Base-by-base conservation (phyloP, 2,329 filamentous ascomycete species). In the Fusarium piperis region DNA sequence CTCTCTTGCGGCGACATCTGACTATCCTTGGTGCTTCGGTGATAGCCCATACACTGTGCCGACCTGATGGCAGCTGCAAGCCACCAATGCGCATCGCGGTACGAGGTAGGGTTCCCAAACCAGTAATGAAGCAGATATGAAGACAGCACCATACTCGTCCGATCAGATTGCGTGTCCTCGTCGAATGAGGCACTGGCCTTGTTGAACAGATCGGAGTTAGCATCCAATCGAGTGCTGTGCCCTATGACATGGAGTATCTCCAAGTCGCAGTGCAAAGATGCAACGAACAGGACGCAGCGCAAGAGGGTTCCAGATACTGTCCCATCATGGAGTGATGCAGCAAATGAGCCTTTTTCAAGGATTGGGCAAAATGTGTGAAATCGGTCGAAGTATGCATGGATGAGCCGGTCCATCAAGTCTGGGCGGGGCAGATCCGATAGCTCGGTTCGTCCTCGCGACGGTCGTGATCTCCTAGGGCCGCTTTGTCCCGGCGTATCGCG, bases 71-170 rank as follows among this genome's bases (percentile, higher is more conserved):
- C 41, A 1, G 41, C 41, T n/a, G 41, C 41, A 28, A 46, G 41
- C 41, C 41, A 46, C 41, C 41, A 46, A 46, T 46, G 41, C 23
- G 41, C 9, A 26, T 46, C 41, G 28, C 41, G 41, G 15, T 46
- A 46, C 3, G 41, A 46, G 0, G 53, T 63, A 0, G 68, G 57
- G 2, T 65, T 70, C 3, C 68, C 68, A 1, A 70, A 70, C 68
- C 67, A 70, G 6, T 67, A 70, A 3, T 70, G 68, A 1, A 70
- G 15, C 1, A 70, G 10, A 4, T 70, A 70, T 0, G 68, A 67
- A 0, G 68, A 70, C 0, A 67, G 12, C 1, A 46, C 65, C 58
- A 70, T 70, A 0, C 70, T 52, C 0, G 20, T 38, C 0, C 67
- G 51, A 4, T 30, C 59, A 1, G 68, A 67, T 12, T 62, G 20